Base-by-base conservation (phyloP, 2,329 filamentous ascomycete species). In the Hymenoscyphus fructigenus region DNA sequence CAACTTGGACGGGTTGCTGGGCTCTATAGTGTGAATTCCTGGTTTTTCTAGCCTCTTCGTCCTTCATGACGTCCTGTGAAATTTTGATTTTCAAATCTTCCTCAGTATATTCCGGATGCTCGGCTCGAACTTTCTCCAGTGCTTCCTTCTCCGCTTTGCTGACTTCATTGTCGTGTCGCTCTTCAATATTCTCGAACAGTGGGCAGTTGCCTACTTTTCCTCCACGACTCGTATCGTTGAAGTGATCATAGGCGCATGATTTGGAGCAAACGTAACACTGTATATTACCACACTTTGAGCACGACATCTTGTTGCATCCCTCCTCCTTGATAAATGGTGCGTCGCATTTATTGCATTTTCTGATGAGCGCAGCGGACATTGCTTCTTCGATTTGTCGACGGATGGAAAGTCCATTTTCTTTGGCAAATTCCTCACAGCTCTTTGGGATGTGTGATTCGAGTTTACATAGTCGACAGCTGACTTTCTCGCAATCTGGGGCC, bases 251-350 rank as follows among this genome's bases (percentile, higher is more conserved):
- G 17, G 72, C 78, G 64, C 82, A 85, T 1, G 85, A 84, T 70
- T 88, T 81, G 26, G 87, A 88, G 78, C 92, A 96, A 53, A 92
- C 82, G 71, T 93, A 92, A 73, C 88, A 90, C 68, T 87, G 85
- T 0, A 83, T 72, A 56, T 85, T 84, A 2, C 63, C 5, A 65
- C 85, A 88, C n/a, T 83, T 82, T 0, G 84, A 80, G 75, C 92
- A 96, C 0, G 76, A 83, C 85, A 96, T 91, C 77, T 93, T 93
- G 78, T 96, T 96, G 79, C 92, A 96, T 2, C 92, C 92, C 36
- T 80, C 75, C 41, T 88, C 84, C 74, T 96, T 96, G 75, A 96
- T 84, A 71, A 94, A 95, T 0, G 88, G 86, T 1, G 69, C 73
- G 76, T 72, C 72, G 79, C 85, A 88, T 69, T 83, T 83, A 70